Evolutionary conservation across 331 rosid genomes (phyloP), one percentile per base, ranked within the genome.

Genomic region (Pyracantha coccinea): DNA sequence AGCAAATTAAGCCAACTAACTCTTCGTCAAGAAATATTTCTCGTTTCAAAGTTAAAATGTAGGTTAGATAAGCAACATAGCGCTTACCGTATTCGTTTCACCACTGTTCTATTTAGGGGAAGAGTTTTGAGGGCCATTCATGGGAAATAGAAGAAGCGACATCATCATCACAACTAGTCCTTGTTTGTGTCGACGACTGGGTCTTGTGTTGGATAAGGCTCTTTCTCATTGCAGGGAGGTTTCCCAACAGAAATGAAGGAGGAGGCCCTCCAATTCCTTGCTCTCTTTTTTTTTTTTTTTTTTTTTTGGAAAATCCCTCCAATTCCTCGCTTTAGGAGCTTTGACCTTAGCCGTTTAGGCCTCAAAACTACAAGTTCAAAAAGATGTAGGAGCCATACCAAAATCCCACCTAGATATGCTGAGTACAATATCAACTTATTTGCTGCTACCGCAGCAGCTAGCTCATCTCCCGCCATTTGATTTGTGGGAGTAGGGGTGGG

Each of bases 261-360:
- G 78, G 59, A 65, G 92, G 96, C 0, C 96, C 96, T 68, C 67
- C 24, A 59, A 93, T 86, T 29, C 96, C 91, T 65, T 93, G 92
- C n/a, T n/a, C n/a, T n/a, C n/a, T n/a, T n/a, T n/a, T n/a, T n/a
- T n/a, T n/a, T n/a, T n/a, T n/a, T n/a, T n/a, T n/a, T n/a, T n/a
- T n/a, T n/a, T n/a, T n/a, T n/a, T n/a, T n/a, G n/a, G n/a, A n/a
- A n/a, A n/a, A n/a, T n/a, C 0, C 96, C 96, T 68, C 67, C 24
- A 59, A 93, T 86, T 29, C 96, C 91, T 65, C 91, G 92, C 59
- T 50, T 83, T 2, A 59, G 67, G 67, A 92, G 90, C 86, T 82
- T 87, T 29, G 85, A 80, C 79, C 96, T 80, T 0, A 85, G 72
- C 24, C 78, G 66, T 74, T 60, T 73, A 65, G 89, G 90, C 64